These are phyloP conservation scores for Thinopyrum elongatum DNA, from an alignment of 176 grass and related monocot genomes.

Conservation along the genomic window DNA sequence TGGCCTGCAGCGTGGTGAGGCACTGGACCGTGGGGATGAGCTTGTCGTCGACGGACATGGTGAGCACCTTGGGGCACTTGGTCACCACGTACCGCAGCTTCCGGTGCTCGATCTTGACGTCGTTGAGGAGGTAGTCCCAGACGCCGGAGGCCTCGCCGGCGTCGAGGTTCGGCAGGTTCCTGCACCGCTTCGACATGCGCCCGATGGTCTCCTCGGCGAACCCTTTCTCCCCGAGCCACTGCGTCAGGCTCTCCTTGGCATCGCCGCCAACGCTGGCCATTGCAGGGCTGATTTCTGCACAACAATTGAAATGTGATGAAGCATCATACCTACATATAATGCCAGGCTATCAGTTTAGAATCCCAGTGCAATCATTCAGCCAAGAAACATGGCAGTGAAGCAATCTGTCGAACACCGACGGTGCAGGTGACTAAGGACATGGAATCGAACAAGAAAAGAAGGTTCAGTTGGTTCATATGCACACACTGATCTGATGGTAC, in stretches of 20 bases:
- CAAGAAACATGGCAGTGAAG: not conserved
- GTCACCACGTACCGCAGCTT: slow-evolving; percentile 73
- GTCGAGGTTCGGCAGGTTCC: slow-evolving; percentile 51
- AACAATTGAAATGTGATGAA: not conserved
- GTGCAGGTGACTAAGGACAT: not conserved
- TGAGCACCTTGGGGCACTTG: slow-evolving; percentile 94
- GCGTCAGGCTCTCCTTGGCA: slow-evolving; percentile 40
- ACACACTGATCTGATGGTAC: not conserved
- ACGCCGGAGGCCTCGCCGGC: slow-evolving; percentile 50
- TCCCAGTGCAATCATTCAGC: not conserved
- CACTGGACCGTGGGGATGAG: slow-evolving; percentile 90
- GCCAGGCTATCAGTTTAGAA: not conserved
- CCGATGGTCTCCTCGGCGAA: slow-evolving; percentile 66
- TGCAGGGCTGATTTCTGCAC: not conserved
- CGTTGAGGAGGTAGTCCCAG: slow-evolving; percentile 74
- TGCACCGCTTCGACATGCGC: slow-evolving; percentile 68
- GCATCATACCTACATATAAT: not conserved
- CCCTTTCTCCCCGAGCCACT: slow-evolving; percentile 75
- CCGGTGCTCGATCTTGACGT: slow-evolving; percentile 68
- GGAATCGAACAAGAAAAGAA: not conserved
- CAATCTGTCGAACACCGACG: slow-evolving; percentile 34
- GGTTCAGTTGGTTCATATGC: not conserved
- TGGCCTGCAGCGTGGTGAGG: slow-evolving; percentile 66
- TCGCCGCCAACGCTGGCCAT: slow-evolving; percentile 40
- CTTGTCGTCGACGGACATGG: slow-evolving; percentile 60